A percentile compares a stretch with the other conserved stretches of the same genome.
Evolutionary conservation across 2,329 filamentous ascomycete species (phyloP).

Genomic region (Elsinoe necatrix): DNA sequence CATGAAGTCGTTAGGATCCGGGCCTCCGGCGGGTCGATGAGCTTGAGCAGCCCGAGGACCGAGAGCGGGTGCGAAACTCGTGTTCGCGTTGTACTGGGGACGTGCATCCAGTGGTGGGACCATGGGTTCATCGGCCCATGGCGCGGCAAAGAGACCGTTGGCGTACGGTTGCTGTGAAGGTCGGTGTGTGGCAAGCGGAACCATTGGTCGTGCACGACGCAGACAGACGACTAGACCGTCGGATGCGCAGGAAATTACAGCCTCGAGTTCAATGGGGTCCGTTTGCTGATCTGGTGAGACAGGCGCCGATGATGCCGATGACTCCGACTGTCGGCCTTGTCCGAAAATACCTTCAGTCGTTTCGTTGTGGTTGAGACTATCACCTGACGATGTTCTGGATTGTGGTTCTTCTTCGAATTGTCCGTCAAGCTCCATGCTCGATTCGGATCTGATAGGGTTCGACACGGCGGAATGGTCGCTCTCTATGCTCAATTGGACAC

Average conservation of each 20-base stretch:
- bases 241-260: slow-evolving; percentile 84
- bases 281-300: slow-evolving; percentile 23
- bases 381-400: slow-evolving; percentile 38
- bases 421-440: slow-evolving; percentile 29
- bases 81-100: slow-evolving; percentile 23
- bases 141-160: slow-evolving; percentile 67
- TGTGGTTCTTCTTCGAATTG: slow-evolving; percentile 21
- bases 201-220: slow-evolving; percentile 61
- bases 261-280: slow-evolving; percentile 64
- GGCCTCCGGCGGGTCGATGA: slow-evolving; percentile 36
- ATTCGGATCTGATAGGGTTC: slow-evolving; percentile 27
- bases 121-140: slow-evolving; percentile 65
- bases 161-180: slow-evolving; percentile 40
- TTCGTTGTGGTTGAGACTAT: slow-evolving; percentile 35
- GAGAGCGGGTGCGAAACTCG: slow-evolving; percentile 31
- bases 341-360: slow-evolving; percentile 40
- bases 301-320: slow-evolving; percentile 28
- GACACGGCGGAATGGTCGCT: slow-evolving; percentile 24
- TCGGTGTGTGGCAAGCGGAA: slow-evolving; percentile 49
- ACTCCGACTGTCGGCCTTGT: slow-evolving; percentile 30
- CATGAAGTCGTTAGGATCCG: slow-evolving; percentile 57
- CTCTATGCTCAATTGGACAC: slow-evolving; percentile 37
- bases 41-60: slow-evolving; percentile 26
- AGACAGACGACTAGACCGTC: slow-evolving; percentile 79
- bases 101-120: slow-evolving; percentile 33